These are phyloP conservation scores for Dalbergia cochinchinensis DNA, from an alignment of 306 rosid species.

Conservation along the genomic window DNA sequence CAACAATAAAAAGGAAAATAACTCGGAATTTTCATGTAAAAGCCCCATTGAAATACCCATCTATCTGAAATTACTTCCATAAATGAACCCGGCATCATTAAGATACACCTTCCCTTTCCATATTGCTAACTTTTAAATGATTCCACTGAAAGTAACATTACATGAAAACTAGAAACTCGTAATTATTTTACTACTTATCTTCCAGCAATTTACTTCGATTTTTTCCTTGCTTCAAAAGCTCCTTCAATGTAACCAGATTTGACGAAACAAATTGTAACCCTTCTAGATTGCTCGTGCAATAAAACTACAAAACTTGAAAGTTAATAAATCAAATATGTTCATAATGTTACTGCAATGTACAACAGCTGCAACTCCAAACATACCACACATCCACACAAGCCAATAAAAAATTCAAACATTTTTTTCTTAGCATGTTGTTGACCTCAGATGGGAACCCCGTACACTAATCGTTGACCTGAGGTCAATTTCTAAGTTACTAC, in stretches of 20 bases:
- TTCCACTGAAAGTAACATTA: too few relatives aligned
- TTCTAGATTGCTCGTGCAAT: constrained; percentile 9
- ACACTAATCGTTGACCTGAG: not conserved
- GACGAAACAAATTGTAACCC: not conserved
- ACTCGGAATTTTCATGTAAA: too few relatives aligned
- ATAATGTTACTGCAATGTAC: not conserved
- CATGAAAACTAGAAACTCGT: too few relatives aligned
- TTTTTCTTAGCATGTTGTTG: not conserved
- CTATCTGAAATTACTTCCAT: too few relatives aligned
- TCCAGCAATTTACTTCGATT: not conserved
- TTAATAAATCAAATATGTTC: not conserved
- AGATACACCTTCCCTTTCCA: too few relatives aligned
- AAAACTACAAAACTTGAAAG: not conserved
- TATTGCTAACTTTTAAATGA: too few relatives aligned
- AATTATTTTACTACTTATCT: not conserved
- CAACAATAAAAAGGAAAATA: too few relatives aligned
- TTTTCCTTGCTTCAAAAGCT: not conserved
- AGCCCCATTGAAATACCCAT: too few relatives aligned
- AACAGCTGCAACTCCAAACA: not conserved
- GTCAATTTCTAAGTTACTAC: not conserved
- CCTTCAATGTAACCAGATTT: not conserved
- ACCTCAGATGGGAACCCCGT: not conserved
- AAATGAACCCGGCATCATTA: too few relatives aligned
- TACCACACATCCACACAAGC: not conserved
- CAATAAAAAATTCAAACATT: not conserved